Percentiles rank a stretch among this genome's conserved stretches.
These are phyloP conservation scores for Alternaria tenuissima DNA, from an alignment of 2,329 filamentous ascomycete species.

Conservation along the genomic window DNA sequence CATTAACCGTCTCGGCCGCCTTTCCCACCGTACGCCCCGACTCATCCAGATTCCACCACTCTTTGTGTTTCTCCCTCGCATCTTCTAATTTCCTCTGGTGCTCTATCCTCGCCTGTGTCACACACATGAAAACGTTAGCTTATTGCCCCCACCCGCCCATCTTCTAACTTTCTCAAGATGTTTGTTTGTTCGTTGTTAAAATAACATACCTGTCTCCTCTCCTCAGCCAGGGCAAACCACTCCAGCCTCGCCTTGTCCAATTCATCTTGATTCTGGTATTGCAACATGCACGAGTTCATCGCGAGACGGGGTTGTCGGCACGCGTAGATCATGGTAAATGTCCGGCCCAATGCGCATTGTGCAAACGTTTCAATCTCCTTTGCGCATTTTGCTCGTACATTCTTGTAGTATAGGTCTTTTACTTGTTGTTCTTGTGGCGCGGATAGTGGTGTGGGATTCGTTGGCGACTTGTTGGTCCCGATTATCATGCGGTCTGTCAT, in stretches of 20 bases:
- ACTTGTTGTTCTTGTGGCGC: conserved; percentile 72
- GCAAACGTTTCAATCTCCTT: conserved; percentile 77
- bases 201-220: conserved; percentile 62
- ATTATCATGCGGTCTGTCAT: conserved; percentile 37
- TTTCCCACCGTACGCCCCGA: conserved; percentile 41
- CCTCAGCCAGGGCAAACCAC: conserved; percentile 83
- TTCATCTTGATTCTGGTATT: conserved; percentile 82
- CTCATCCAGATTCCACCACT: conserved; percentile 61
- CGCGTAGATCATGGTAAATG: conserved; percentile 84
- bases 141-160: no score
- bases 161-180: no score
- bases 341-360: conserved; percentile 84
- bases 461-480: conserved; percentile 31
- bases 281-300: conserved; percentile 96
- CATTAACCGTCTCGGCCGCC: conserved; percentile 16
- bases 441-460: conserved; percentile 72
- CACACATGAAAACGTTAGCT: no score
- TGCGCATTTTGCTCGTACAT: conserved; percentile 80
- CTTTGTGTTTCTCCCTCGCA: conserved; percentile 56
- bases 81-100: conserved; percentile 57
- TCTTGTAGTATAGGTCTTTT: conserved; percentile 79
- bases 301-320: conserved; percentile 80
- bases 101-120: conserved; percentile 66
- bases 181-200: no score
- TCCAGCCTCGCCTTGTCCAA: conserved; percentile 90